These are phyloP conservation scores for Akanthomyces lecanii DNA, from an alignment of 2,329 filamentous ascomycete species.

Conservation along the genomic window DNA sequence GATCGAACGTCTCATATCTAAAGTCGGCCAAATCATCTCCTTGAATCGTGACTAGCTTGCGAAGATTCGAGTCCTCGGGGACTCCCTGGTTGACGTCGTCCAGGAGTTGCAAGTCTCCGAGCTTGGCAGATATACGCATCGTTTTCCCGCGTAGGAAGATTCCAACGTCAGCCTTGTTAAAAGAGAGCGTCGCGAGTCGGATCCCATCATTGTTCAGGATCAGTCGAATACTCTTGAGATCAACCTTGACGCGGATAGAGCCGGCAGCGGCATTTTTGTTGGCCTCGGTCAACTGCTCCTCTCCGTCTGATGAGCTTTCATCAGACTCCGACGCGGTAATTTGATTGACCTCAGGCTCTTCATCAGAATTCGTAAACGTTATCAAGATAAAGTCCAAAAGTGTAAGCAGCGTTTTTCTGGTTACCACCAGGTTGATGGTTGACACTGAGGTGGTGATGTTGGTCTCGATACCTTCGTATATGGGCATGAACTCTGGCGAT, in stretches of 20 bases:
- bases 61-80: slow-evolving; percentile 71
- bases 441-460: slow-evolving; percentile 89
- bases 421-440: slow-evolving; percentile 94
- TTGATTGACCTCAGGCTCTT: slow-evolving; percentile 23
- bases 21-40: slow-evolving; percentile 95
- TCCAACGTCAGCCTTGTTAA: slow-evolving; percentile 87
- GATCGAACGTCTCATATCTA: slow-evolving; percentile 92
- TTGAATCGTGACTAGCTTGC: slow-evolving; percentile 88
- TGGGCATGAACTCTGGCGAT: slow-evolving; percentile 87
- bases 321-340: slow-evolving; percentile 33
- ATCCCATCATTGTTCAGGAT: slow-evolving; percentile 98
- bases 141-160: slow-evolving; percentile 82
- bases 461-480: slow-evolving; percentile 89
- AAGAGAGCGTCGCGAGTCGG: slow-evolving; percentile 82
- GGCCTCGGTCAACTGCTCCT: slow-evolving; percentile 33
- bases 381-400: slow-evolving; percentile 89
- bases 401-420: slow-evolving; percentile 85
- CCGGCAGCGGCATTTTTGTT: slow-evolving; percentile 44
- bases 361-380: slow-evolving; percentile 69
- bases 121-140: slow-evolving; percentile 80
- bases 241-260: slow-evolving; percentile 89
- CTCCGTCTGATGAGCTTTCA: slow-evolving; percentile 36
- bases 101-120: slow-evolving; percentile 83
- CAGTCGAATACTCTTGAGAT: slow-evolving; percentile 87
- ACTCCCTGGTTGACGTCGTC: slow-evolving; percentile 94